Evolutionary conservation across 2,329 filamentous ascomycete species (phyloP), one percentile per base, ranked within the genome.

Genomic region (Raffaelea albimanens): DNA sequence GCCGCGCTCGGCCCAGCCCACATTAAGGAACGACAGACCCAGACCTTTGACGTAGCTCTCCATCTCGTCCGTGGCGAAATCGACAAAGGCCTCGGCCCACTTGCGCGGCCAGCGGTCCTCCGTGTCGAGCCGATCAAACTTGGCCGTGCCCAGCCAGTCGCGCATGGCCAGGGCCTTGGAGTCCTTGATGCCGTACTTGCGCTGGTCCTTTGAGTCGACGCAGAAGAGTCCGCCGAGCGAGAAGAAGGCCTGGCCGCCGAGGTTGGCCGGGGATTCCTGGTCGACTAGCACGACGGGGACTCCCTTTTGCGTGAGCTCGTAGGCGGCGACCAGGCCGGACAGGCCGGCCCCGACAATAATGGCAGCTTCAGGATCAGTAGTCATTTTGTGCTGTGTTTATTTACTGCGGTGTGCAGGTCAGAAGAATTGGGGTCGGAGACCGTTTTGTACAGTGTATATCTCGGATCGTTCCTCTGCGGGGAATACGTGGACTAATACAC

Each of bases 211-310:
- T 9, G 75, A 78, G 62, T 81, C 60, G 47, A 82, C 77, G 61
- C 73, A 68, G 63, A 82, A 82, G 22, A 82, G 58, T 33, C 78
- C 78, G 31, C 78, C 78, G 1, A 82, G 69, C 3, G 78, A 82
- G 76, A 77, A 82, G 58, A 80, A 81, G 7, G 78, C 78, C 59
- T 82, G 78, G 2, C 78, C 78, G 50, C 78, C 78, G 10, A 82
- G 65, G 54, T 69, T 80, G 51, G 67, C 60, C 25, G 65, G 67
- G 49, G 73, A 75, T 57, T 82, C 78, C 57, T 82, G 78, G 61
- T 82, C 78, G 44, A 82, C 45, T 39, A 80, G 60, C 43, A 80
- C 50, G 33, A 67, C 67, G 2, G 67, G 69, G n/a, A 80, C 63
- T 44, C 67, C 63, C 50, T 67, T 71, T 56, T 69, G 63, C 14